Percentiles rank a stretch among this genome's conserved stretches.
These are phyloP conservation scores for Populus tomentosa DNA, from an alignment of 441 rosid species.

Conservation along the genomic window DNA sequence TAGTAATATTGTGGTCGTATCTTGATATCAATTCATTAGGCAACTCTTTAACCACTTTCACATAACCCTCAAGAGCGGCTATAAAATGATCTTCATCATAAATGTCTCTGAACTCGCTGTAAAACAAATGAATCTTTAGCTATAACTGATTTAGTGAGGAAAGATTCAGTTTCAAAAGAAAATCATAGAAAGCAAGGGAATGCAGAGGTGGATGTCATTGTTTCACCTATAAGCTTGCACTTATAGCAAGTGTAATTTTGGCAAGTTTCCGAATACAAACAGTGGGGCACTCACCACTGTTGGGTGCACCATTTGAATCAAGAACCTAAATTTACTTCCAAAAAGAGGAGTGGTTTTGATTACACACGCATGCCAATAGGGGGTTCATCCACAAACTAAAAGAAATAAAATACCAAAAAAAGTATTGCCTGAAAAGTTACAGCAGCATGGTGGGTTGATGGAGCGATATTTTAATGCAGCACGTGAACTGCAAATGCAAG, in stretches of 20 bases:
- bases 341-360: neutral
- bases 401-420: neutral
- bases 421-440: neutral
- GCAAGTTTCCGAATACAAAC: neutral
- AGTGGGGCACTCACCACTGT: neutral
- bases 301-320: neutral
- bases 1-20: conserved; percentile 51
- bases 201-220: neutral
- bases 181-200: neutral
- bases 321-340: neutral
- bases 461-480: neutral
- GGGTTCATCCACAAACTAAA: neutral
- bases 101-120: conserved; percentile 79
- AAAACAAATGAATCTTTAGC: conserved; percentile 19
- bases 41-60: conserved; percentile 64
- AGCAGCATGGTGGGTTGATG: neutral
- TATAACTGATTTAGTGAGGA: neutral
- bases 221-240: neutral
- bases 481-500: neutral
- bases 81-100: conserved; percentile 81
- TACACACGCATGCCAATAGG: neutral
- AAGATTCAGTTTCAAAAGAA: conserved; percentile 1
- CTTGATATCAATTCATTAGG: conserved; percentile 66
- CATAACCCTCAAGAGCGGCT: conserved; percentile 55
- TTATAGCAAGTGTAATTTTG: neutral